A percentile compares a stretch with the other conserved stretches of the same genome.
Evolutionary conservation across 2,329 filamentous ascomycete genomes (phyloP).

Genomic region (Fragosphaeria purpurea): DNA sequence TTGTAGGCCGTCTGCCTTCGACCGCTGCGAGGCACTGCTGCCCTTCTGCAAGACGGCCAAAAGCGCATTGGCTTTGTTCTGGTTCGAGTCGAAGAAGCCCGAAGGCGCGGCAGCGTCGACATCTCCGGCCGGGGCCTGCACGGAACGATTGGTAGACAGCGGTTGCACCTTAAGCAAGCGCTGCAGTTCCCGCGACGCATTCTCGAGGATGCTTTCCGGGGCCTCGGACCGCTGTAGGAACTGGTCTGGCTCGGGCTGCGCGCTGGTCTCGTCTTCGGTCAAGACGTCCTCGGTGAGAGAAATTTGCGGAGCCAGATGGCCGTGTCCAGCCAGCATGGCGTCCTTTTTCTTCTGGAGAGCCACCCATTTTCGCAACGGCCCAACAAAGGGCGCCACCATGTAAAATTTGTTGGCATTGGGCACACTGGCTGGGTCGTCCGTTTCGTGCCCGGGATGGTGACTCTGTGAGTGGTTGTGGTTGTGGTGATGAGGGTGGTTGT

Average conservation of each 20-base stretch:
- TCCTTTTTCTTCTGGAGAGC: constrained; percentile 71
- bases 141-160: constrained; percentile 6
- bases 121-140: constrained; percentile 10
- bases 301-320: constrained; percentile 30
- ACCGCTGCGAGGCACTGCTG: constrained; percentile 7
- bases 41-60: constrained; percentile 42
- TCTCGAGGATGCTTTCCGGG: constrained; percentile 37
- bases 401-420: constrained; percentile 82
- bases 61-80: constrained; percentile 41
- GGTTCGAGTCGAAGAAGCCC: constrained; percentile 4
- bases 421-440: constrained; percentile 41
- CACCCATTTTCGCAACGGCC: constrained; percentile 82
- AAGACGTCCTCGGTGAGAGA: constrained; percentile 42
- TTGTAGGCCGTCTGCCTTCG: too few species aligned
- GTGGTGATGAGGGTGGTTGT: constrained; percentile 31
- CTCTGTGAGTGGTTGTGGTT: constrained; percentile 42
- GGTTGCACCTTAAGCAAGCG: constrained; percentile 47
- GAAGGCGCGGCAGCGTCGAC: constrained; percentile 8
- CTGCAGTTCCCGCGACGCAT: constrained; percentile 42
- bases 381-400: constrained; percentile 92
- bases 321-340: constrained; percentile 31
- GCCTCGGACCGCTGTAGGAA: constrained; percentile 23
- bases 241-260: constrained; percentile 26
- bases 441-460: constrained; percentile 51
- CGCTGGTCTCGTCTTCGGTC: constrained; percentile 52